Conservation (phyloP, 2,329 filamentous ascomycete species). For the Cordyceps cicadae region DNA sequence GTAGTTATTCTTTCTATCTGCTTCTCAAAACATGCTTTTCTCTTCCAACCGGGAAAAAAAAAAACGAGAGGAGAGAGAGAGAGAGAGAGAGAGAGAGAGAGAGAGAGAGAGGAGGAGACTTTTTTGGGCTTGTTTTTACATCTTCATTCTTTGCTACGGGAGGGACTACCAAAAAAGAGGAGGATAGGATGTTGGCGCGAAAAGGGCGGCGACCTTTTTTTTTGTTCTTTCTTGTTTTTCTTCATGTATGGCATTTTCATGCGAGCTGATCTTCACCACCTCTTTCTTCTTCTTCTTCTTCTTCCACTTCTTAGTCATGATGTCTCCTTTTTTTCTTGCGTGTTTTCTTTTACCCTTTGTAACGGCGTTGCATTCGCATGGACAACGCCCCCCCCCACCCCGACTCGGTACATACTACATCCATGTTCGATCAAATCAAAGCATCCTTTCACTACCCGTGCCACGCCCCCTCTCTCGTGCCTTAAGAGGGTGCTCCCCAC, state of each 20-base stretch:
- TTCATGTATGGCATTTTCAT: slow-evolving; percentile 6
- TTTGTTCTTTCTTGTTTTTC: background rate
- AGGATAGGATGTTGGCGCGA: background rate
- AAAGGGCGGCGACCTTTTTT: background rate
- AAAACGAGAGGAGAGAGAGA: background rate
- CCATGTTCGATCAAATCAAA: background rate
- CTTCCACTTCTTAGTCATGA: background rate
- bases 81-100: background rate
- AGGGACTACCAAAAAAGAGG: background rate
- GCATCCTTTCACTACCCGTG: background rate
- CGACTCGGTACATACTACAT: background rate
- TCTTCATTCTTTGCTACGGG: background rate
- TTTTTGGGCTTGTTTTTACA: background rate
- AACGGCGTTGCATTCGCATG: background rate
- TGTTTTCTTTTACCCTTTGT: background rate
- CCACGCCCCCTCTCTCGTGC: too few relatives aligned
- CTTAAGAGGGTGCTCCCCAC: too few relatives aligned
- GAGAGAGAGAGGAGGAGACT: background rate
- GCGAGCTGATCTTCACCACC: background rate
- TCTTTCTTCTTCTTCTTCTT: background rate
- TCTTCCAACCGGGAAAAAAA: too few relatives aligned
- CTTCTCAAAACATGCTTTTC: background rate
- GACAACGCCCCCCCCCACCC: too few relatives aligned
- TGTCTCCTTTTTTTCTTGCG: background rate
- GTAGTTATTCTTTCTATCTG: background rate